Evolutionary conservation across 148 eudicot species (phyloP).

Genomic region (Vaccinium myrtillus): DNA sequence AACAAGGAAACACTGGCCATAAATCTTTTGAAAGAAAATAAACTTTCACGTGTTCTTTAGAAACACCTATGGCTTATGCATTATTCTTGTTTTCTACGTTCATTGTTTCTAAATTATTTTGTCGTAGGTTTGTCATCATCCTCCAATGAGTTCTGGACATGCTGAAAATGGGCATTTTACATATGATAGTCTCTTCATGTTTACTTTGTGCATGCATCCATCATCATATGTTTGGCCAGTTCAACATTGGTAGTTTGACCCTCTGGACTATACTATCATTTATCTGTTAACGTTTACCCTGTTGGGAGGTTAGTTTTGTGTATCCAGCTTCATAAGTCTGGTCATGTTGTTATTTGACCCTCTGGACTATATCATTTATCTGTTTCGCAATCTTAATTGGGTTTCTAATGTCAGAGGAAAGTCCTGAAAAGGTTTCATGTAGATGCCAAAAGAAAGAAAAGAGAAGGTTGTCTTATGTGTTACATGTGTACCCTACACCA

Average conservation of each 20-base stretch:
- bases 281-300: conserved; percentile 61
- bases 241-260: no score
- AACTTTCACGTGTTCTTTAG: background rate
- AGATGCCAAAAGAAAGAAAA: background rate
- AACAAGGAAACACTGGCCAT: background rate
- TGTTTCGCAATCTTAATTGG: background rate
- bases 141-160: conserved; percentile 97
- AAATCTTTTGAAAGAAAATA: background rate
- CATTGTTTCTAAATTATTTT: background rate
- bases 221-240: no score
- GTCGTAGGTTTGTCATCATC: conserved; percentile 85
- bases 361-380: background rate
- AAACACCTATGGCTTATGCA: background rate
- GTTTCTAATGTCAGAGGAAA: background rate
- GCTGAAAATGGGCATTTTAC: conserved; percentile 80
- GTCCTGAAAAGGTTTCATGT: background rate
- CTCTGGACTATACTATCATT: no score
- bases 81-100: background rate
- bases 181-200: conserved; percentile 34
- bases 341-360: background rate
- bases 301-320: conserved; percentile 66
- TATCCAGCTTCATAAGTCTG: background rate
- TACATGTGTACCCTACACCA: background rate
- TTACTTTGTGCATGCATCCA: no score
- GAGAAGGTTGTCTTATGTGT: background rate